These are phyloP conservation scores for Rhizophora apiculata DNA, from an alignment of 345 rosid species.

Conservation along the genomic window DNA sequence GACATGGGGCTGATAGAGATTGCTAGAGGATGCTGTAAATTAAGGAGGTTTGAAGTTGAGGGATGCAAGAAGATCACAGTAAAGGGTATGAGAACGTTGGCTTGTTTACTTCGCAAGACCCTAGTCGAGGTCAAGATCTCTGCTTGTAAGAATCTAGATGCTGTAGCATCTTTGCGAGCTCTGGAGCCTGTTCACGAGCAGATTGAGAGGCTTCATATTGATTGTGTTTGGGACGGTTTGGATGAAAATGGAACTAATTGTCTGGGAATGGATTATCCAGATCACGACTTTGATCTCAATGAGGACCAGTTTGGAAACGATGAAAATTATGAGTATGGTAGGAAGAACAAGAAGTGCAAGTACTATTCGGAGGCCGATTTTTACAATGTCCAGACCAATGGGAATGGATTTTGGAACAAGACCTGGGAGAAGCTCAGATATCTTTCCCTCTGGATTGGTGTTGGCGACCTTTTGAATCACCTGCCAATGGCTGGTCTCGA, in stretches of 20 bases:
- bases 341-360: constrained; percentile 47
- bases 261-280: constrained; percentile 4
- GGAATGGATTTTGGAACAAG: constrained; percentile 20
- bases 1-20: constrained; percentile 80
- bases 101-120: constrained; percentile 42
- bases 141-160: constrained; percentile 56
- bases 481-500: constrained; percentile 51
- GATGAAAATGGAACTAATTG: constrained; percentile 17
- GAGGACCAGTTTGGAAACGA: constrained; percentile 2
- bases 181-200: constrained; percentile 58
- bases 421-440: constrained; percentile 64
- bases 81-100: constrained; percentile 63
- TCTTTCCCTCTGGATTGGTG: constrained; percentile 78
- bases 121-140: constrained; percentile 67
- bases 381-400: constrained; percentile 21
- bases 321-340: constrained; percentile 12
- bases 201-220: constrained; percentile 69
- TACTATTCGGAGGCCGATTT: constrained; percentile 28
- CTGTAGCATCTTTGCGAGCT: constrained; percentile 51
- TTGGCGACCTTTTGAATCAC: constrained; percentile 61
- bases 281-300: constrained; percentile 25
- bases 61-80: constrained; percentile 78
- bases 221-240: constrained; percentile 68
- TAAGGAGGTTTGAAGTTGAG: constrained; percentile 66
- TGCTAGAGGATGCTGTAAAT: constrained; percentile 62